Evolutionary conservation across 441 rosid species (phyloP).

Genomic region (Manihot esculenta): DNA sequence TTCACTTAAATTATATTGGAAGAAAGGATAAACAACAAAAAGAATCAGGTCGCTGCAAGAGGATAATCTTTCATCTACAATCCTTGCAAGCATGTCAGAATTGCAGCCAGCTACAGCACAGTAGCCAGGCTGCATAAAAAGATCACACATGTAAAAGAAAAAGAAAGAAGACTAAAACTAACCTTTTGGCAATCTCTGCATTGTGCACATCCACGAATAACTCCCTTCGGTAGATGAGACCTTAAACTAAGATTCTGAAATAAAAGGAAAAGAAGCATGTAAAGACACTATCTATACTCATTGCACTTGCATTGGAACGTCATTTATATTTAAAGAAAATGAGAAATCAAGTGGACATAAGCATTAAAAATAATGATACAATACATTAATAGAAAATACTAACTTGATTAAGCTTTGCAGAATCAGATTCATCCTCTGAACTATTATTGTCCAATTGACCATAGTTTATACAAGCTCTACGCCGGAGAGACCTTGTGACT

Average conservation of each 20-base stretch:
- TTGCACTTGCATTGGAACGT: neutral
- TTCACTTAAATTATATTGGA: conserved; percentile 25
- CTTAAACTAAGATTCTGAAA: conserved; percentile 50
- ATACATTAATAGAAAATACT: conserved; percentile 21
- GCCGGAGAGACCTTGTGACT: conserved; percentile 53
- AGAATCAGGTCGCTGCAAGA: neutral
- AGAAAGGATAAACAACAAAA: conserved; percentile 18
- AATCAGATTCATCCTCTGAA: conserved; percentile 50
- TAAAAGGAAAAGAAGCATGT: conserved; percentile 13
- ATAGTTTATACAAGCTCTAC: conserved; percentile 68
- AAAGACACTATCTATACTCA: conserved; percentile 15
- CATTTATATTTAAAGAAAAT: neutral
- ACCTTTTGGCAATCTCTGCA: conserved; percentile 96
- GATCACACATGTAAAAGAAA: conserved; percentile 2
- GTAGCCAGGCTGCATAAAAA: conserved; percentile 11
- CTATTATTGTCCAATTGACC: conserved; percentile 36
- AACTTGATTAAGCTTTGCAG: conserved; percentile 59
- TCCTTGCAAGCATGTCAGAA: neutral
- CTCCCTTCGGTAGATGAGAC: conserved; percentile 77
- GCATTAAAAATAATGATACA: neutral
- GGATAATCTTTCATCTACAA: neutral
- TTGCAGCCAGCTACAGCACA: conserved; percentile 1
- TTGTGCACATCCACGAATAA: conserved; percentile 71
- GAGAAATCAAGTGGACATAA: conserved; percentile 6
- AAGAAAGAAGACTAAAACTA: conserved; percentile 19